A percentile compares a stretch with the other conserved stretches of the same genome.
These are phyloP conservation scores for Trichoderma asperelloides DNA, from an alignment of 495 filamentous ascomycete species.

Conservation along the genomic window DNA sequence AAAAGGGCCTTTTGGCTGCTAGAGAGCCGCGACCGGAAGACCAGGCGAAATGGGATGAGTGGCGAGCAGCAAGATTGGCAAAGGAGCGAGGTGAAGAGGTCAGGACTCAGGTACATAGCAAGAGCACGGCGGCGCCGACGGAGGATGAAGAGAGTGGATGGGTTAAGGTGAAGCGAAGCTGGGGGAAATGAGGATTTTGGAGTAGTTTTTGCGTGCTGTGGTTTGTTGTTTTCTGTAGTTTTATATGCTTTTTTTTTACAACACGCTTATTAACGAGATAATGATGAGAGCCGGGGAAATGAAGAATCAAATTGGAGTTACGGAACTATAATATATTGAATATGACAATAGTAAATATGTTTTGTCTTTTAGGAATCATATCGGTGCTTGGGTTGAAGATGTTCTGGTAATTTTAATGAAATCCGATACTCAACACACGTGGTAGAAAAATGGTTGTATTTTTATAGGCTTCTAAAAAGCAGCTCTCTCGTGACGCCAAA, in stretches of 20 bases:
- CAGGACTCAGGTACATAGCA: conserved; percentile 15
- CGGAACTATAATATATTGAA: background rate
- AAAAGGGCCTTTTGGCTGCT: conserved; percentile 23
- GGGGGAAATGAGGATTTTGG: background rate
- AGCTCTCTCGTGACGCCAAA: too few species aligned
- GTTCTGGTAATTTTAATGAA: too few species aligned
- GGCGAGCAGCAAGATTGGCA: conserved; percentile 26
- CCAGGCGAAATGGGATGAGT: conserved; percentile 21
- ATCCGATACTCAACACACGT: too few species aligned
- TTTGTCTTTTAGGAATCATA: too few species aligned
- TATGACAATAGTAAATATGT: background rate
- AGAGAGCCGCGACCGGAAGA: conserved; percentile 18
- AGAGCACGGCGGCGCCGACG: background rate
- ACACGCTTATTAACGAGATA: background rate
- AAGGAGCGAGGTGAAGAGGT: conserved; percentile 22
- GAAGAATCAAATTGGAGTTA: background rate
- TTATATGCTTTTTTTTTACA: background rate
- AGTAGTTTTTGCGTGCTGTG: background rate
- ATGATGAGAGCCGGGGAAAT: background rate
- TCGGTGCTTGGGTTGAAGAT: background rate
- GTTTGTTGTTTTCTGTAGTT: background rate
- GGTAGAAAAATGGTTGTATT: background rate
- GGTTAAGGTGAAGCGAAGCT: background rate
- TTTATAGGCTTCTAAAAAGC: background rate
- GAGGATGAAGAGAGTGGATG: background rate